A percentile compares a stretch with the other conserved stretches of the same genome.
Evolutionary conservation across 139 green algal genomes (phyloP).

Genomic region (Ettlia oleoabundans): DNA sequence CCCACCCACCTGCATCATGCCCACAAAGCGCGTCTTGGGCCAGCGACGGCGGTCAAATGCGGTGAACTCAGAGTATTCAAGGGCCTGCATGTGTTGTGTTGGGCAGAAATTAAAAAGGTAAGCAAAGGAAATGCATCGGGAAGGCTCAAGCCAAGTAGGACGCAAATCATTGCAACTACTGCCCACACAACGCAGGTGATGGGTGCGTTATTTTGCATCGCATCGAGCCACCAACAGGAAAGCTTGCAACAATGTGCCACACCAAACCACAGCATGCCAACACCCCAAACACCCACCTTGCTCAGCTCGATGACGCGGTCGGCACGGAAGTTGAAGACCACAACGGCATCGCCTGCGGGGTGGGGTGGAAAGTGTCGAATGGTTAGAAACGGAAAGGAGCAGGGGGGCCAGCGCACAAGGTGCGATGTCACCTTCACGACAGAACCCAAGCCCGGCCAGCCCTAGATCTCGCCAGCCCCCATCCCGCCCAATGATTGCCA

Average conservation of each 20-base stretch:
- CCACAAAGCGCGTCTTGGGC: conserved; percentile 72
- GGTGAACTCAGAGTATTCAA: conserved; percentile 90
- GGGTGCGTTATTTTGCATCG: neutral
- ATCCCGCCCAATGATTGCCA: no score
- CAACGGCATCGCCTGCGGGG: conserved; percentile 47
- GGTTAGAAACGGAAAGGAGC: neutral
- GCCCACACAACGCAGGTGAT: no score
- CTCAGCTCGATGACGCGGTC: conserved; percentile 95
- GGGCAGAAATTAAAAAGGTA: neutral
- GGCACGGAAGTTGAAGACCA: conserved; percentile 95
- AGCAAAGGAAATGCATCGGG: neutral
- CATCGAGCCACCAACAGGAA: neutral
- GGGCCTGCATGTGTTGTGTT: no score
- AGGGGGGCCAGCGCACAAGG: no score
- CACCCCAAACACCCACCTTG: conserved; percentile 69
- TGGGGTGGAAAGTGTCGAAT: neutral
- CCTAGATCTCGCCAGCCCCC: no score
- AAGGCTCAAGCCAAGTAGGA: no score
- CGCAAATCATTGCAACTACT: no score
- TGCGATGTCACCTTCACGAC: no score
- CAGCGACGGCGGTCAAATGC: conserved; percentile 72
- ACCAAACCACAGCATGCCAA: neutral
- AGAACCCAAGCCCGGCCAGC: no score
- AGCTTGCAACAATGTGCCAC: neutral
- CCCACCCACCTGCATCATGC: conserved; percentile 82